Base-by-base conservation (phyloP, 768 basidiomycete species). In the Amylocystis lapponica region DNA sequence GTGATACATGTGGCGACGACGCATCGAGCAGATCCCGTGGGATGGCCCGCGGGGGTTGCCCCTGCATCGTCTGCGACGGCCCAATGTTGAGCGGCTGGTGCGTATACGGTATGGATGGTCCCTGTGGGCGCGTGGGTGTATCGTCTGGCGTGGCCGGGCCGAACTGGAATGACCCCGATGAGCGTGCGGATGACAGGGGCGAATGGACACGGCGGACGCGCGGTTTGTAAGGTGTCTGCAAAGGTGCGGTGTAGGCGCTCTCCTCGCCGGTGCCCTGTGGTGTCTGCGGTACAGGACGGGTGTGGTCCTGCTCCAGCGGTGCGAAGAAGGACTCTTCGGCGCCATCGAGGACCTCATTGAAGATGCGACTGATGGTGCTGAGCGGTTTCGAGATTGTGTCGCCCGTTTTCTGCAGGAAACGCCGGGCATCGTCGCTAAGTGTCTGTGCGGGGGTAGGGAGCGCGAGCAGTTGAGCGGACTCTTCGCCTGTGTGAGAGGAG, bases 321-420 rank as follows among this genome's bases (percentile, higher is more conserved):
- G 77, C 79, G 47, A 86, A 83, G 37, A 84, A 65, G 50, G 78
- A 79, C 49, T 77, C 80, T 48, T 83, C 81, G 0, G 75, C 78
- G 27, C 76, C 75, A 53, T 90, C 86, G 10, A 92, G 65, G 0
- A 88, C 90, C 34, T 87, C 87, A 47, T 78, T 86, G 60, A 95
- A 83, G 48, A 96, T 92, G 39, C 86, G 79, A 14, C 90, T 77
- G 39, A 96, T 85, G 2, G 92, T 89, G 50, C 70, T 87, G n/a
- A 96, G 73, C 3, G 92, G 92, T 60, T 91, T 92, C 7, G 86
- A 91, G 44, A 95, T 84, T 0, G 80, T 86, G 58, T 92, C 88
- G 7, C 92, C 90, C 0, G 93, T 95, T 60, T 86, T 86, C 63
- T 92, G 92, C 33, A 95, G 71, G 23, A 95, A 75, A 19, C 83